Evolutionary conservation across 345 rosid species (phyloP).

Genomic region (Eucalyptus erythrocorys): DNA sequence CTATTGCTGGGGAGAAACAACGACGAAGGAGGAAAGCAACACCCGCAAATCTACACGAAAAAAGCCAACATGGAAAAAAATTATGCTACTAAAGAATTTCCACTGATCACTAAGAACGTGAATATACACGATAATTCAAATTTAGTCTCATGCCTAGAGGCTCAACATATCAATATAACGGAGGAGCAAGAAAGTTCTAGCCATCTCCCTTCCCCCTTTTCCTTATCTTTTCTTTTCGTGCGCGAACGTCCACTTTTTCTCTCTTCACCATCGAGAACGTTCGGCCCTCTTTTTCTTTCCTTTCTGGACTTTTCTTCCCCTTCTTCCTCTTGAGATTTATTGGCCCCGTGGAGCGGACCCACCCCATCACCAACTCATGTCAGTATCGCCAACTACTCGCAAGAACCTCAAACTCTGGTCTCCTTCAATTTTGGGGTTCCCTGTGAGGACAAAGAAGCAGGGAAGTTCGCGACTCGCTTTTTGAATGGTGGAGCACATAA

Average conservation of each 20-base stretch:
- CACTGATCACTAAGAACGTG: neutral
- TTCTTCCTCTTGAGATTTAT: neutral
- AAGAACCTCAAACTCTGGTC: neutral
- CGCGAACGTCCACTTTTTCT: neutral
- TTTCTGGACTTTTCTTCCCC: neutral
- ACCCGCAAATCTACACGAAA: neutral
- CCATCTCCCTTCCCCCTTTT: neutral
- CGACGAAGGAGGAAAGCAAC: neutral
- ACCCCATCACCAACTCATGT: neutral
- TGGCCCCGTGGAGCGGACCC: neutral
- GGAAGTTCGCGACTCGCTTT: neutral
- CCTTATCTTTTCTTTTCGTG: neutral
- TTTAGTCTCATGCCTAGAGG: neutral
- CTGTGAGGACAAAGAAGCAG: neutral
- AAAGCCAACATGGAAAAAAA: neutral
- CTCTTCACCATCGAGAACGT: neutral
- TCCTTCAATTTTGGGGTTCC: neutral
- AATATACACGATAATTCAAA: neutral
- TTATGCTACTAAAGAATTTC: neutral
- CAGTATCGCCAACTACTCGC: neutral
- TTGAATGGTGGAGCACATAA: neutral
- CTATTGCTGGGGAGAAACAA: neutral
- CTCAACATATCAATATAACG: neutral
- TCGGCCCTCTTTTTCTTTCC: neutral
- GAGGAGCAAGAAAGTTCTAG: neutral